Evolutionary conservation across 768 basidiomycete species (phyloP), one percentile per base, ranked within the genome.

Genomic region (Rhizopogon vesiculosus): DNA sequence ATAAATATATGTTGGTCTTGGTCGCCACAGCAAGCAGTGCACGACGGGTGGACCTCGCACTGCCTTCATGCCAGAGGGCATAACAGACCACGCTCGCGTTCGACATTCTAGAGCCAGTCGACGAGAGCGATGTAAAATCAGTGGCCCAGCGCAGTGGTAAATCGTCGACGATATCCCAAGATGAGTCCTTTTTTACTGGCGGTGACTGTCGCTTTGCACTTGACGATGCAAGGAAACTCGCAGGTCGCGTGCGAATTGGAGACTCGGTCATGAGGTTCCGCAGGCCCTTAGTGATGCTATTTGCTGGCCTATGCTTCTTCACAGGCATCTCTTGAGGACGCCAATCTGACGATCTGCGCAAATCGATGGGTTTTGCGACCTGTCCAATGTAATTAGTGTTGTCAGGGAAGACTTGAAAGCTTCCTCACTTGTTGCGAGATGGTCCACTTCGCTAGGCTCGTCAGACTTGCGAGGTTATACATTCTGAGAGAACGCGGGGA

Each of bases 61-160:
- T 76, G 3, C 84, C 83, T 33, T 87, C 82, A 38, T 74, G 76
- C 84, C 85, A 90, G 3, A 91, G 70, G 8, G 87, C 82, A 65
- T 87, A 93, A 4, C 79, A 83, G 22, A 82, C 62, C 13, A 90
- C 83, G 3, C 82, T 80, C 1, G 76, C 62, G 55, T 78, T 80
- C 28, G 76, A 71, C 43, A 92, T 70, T 44, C 89, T 77, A 25
- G 89, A 88, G 3, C 86, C 82, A 25, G 78, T 69, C 2, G 79
- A 70, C 5, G 89, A 89, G n/a, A 93, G 78, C 0, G 89, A 85
- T 2, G 90, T 87, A 64, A 81, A 93, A 67, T 93, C 91, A 0
- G 86, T 87, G n/a, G 90, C 89, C 91, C 91, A 93, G 33, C 88
- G 81, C 44, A 92, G 63, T 2, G 89, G 87, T 8, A 88, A 71